These are phyloP conservation scores for Carpinus viminea DNA, from an alignment of 306 rosid species.

Conservation along the genomic window DNA sequence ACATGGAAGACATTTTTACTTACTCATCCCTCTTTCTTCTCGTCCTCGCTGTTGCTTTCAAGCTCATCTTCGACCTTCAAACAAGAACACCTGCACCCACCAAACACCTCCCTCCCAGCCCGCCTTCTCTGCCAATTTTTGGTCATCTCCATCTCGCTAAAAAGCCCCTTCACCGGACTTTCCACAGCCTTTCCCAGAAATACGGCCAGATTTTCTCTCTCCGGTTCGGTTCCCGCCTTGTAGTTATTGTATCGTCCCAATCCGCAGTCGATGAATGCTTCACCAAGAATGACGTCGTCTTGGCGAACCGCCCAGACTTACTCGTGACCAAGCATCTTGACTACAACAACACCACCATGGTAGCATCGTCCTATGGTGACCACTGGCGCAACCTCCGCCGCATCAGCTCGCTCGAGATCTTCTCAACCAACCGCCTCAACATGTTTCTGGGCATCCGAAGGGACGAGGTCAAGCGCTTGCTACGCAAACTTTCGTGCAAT, in stretches of 20 bases:
- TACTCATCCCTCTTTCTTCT: too few relatives aligned
- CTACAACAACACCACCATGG: conserved; percentile 41
- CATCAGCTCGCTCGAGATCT: neutral
- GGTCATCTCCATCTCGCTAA: too few relatives aligned
- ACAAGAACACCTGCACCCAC: too few relatives aligned
- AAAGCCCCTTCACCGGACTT: too few relatives aligned
- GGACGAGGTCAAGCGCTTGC: conserved; percentile 39
- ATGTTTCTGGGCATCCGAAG: conserved; percentile 26
- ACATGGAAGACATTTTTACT: too few relatives aligned
- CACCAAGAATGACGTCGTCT: conserved; percentile 57
- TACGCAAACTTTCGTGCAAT: too few relatives aligned
- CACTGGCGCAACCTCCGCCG: conserved; percentile 43
- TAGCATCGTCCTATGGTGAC: conserved; percentile 49
- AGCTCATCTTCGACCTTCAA: too few relatives aligned
- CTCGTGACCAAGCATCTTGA: conserved; percentile 37
- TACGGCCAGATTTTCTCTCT: too few relatives aligned
- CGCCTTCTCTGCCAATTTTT: too few relatives aligned
- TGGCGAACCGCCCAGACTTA: conserved; percentile 47
- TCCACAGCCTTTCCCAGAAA: conserved; percentile 10
- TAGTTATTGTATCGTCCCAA: conserved; percentile 49
- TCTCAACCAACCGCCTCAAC: too few relatives aligned
- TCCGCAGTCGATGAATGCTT: conserved; percentile 46
- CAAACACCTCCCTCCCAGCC: too few relatives aligned
- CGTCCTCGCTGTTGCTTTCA: too few relatives aligned
- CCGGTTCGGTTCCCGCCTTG: conserved; percentile 32